Evolutionary conservation across 2,329 filamentous ascomycete species (phyloP).

Genomic region (Kalmusia sp.): DNA sequence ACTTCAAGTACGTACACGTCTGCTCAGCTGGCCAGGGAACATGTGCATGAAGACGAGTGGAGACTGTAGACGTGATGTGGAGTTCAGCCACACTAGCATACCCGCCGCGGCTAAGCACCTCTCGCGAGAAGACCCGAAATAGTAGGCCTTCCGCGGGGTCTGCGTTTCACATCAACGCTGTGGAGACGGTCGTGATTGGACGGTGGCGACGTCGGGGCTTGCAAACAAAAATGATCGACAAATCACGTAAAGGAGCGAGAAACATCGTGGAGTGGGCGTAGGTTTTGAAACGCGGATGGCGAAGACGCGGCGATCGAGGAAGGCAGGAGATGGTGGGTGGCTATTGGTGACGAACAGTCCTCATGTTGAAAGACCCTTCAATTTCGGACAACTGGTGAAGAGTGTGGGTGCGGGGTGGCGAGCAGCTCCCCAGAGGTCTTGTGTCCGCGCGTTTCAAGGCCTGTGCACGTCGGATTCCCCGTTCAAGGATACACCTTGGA

Average conservation of each 20-base stretch:
- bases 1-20: neutral
- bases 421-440: neutral
- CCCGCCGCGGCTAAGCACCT: neutral
- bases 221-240: no score
- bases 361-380: neutral
- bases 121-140: no score
- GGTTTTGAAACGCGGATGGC: no score
- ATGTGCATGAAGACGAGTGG: neutral
- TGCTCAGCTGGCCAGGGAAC: slow-evolving; percentile 1
- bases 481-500: neutral
- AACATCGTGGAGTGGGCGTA: no score
- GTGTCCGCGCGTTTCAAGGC: slow-evolving; percentile 5
- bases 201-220: no score
- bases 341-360: no score
- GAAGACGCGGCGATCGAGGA: no score
- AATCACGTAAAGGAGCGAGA: no score
- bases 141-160: neutral
- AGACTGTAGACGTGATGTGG: neutral
- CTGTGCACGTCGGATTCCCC: neutral
- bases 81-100: neutral
- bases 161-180: neutral
- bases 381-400: slow-evolving; percentile 4
- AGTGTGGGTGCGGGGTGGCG: neutral
- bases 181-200: no score
- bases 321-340: no score